Base-by-base conservation (phyloP, 176 grass and related monocot species). In the Pontederia crassipes region DNA sequence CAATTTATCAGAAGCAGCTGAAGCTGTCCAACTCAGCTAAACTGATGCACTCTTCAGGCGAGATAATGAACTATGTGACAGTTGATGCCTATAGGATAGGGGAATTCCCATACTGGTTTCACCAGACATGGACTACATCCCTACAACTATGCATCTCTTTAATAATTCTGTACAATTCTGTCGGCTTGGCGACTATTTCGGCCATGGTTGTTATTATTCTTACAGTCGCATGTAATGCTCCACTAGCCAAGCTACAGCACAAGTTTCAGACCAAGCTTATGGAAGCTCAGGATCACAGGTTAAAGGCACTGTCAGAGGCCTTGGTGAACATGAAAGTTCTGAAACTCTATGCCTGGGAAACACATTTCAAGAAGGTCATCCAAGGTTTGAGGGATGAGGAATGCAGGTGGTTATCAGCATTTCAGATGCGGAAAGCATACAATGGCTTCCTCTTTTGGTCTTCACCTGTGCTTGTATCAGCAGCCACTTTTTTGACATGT, bases 341-440 rank as follows among this genome's bases (percentile, higher is more conserved):
- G 64, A 97, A 91, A 45, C 81, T 97, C 55, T 91, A 97, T 72
- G 93, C 93, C 48, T 91, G 93, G 93, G 93, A 97, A 72, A 62
- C 60, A 48, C 93, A 85, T 65, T 97, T 97, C 71, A 84, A 64
- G 71, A 97, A 88, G 54, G 71, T 76, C 29, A 91, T 97, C 2
- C 81, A 97, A 74, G 78, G 72, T 10, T 69, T 88, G 10, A 82
- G 93, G 74, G 79, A 88, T 77, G 53, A 60, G 15, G 93, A 97
- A 66, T 88, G 73, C 51, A 80, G 73, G 68, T 97, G 93, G 93
- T 11, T 97, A 59, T 78, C 67, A 45, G 87, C 93, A 50, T 85
- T 91, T 77, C 84, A 85, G 75, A 74, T 97, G 51, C 72, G 93
- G 51, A 91, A 4, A 77, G 74, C 93, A 71, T 91, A 97, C 71